These are phyloP conservation scores for Coniochaeta sp. DNA, from an alignment of 2,329 filamentous ascomycete genomes.

Conservation along the genomic window DNA sequence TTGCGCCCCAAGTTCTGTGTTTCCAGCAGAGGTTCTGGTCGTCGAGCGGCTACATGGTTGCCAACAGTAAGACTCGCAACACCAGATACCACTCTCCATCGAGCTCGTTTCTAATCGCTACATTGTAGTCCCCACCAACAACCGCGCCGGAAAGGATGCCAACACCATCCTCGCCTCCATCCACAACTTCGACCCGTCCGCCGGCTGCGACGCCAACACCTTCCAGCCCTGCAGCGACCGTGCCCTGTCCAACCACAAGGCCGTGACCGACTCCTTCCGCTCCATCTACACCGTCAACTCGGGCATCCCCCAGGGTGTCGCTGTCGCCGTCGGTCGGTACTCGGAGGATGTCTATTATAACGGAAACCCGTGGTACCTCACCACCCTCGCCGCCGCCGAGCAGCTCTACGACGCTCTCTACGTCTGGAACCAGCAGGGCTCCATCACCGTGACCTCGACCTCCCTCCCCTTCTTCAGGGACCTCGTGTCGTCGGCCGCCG, in stretches of 20 bases:
- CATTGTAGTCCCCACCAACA: constrained; percentile 43
- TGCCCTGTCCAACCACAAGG: constrained; percentile 70
- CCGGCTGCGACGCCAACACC: constrained; percentile 59
- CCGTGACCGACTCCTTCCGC: constrained; percentile 69
- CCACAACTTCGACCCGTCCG: constrained; percentile 61
- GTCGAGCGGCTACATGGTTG: constrained; percentile 52
- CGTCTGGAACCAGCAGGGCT: constrained; percentile 59
- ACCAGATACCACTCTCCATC: not conserved
- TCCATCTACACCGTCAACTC: constrained; percentile 62
- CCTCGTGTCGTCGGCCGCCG: constrained; percentile 47
- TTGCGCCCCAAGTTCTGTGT: constrained; percentile 66
- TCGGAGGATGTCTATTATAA: constrained; percentile 68
- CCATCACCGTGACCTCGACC: constrained; percentile 54
- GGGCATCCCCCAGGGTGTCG: constrained; percentile 51
- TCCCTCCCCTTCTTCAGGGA: constrained; percentile 69
- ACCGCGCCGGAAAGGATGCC: constrained; percentile 62
- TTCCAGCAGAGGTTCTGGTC: constrained; percentile 71
- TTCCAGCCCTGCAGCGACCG: constrained; percentile 71
- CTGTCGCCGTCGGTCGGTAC: constrained; percentile 60
- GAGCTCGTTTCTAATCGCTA: not conserved
- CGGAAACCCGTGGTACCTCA: constrained; percentile 77
- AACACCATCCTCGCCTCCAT: constrained; percentile 64
- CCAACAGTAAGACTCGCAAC: constrained; percentile 50
- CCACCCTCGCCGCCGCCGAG: constrained; percentile 71
- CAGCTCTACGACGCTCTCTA: constrained; percentile 71